Evolutionary conservation across 2,329 filamentous ascomycete species (phyloP), one percentile per base, ranked within the genome.

Genomic region (Venturia effusa): DNA sequence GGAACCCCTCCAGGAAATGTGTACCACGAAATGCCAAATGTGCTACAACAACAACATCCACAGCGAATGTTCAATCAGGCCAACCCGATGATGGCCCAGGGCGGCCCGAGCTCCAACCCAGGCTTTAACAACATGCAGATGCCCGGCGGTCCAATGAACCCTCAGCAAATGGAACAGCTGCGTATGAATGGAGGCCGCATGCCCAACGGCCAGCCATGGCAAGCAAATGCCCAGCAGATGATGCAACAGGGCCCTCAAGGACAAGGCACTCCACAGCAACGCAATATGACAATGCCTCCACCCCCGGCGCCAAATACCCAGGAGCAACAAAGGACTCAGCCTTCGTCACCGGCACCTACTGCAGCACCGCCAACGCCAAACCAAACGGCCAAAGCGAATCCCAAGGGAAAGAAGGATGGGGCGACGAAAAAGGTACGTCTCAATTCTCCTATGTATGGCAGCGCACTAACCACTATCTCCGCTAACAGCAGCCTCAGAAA

Each of bases 291-390:
- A 7, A 79, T 79, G 76, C 77, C 78, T 43, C 79, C 79, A 34
- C 78, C 79, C n/a, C 79, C 79, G 41, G 77, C 78, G 17, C 75
- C 76, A 1, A 71, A 75, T n/a, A 57, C 34, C 24, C 69, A 73
- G 37, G 75, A 70, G 64, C 71, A 73, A 24, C 72, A 70, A 41
- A 69, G 77, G 34, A 77, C 78, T 13, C 76, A 80, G 62, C 77
- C 77, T 19, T 79, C 79, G 61, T 80, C 79, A 65, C 79, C 79
- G 22, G 74, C 76, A 41, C 76, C 77, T 66, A 19, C 19, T 32
- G 72, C 77, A 57, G 88, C 87, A 41, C 89, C 90, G 0, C 89
- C 89, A 1, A 94, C 90, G 4, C 90, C 90, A 1, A 86, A 84
- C 61, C 88, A 90, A 71, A 74, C 79, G 1, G 87, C 86, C 71